Conservation (phyloP, 257 asterid species). For the Solanum sejunctum region DNA sequence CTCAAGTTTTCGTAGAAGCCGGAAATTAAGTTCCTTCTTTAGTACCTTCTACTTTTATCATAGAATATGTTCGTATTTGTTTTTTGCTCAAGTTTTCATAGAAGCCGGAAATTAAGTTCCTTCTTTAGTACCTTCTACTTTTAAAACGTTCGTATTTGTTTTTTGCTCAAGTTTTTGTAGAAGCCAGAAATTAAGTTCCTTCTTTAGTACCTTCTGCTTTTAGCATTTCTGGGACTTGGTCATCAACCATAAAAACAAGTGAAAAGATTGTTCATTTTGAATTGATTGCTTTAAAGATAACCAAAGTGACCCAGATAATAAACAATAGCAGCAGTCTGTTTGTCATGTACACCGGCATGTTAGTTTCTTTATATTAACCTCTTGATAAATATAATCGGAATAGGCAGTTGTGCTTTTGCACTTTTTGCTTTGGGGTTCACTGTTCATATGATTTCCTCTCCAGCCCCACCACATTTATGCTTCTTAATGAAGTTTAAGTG, state of each 20-base stretch:
- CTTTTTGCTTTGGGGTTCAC: neutral
- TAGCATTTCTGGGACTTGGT: neutral
- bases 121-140: neutral
- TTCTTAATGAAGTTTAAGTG: neutral
- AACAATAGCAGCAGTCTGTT: neutral
- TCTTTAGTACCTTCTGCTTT: neutral
- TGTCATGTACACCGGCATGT: neutral
- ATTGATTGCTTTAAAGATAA: neutral
- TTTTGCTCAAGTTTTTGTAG: neutral
- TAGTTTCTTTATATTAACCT: neutral
- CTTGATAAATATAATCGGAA: neutral
- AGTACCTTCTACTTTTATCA: neutral
- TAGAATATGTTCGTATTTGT: neutral
- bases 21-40: neutral
- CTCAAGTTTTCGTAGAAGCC: neutral
- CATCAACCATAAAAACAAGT: neutral
- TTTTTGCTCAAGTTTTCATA: neutral
- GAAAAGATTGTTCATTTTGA: neutral
- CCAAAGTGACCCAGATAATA: neutral
- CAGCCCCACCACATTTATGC: neutral
- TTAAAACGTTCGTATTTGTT: neutral
- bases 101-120: neutral
- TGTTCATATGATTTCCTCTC: neutral
- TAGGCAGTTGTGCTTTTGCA: neutral
- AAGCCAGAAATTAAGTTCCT: neutral